Percentiles rank a stretch among this genome's conserved stretches.
Evolutionary conservation across 768 basidiomycete species (phyloP).

Genomic region (Fomitopsis pulvina): DNA sequence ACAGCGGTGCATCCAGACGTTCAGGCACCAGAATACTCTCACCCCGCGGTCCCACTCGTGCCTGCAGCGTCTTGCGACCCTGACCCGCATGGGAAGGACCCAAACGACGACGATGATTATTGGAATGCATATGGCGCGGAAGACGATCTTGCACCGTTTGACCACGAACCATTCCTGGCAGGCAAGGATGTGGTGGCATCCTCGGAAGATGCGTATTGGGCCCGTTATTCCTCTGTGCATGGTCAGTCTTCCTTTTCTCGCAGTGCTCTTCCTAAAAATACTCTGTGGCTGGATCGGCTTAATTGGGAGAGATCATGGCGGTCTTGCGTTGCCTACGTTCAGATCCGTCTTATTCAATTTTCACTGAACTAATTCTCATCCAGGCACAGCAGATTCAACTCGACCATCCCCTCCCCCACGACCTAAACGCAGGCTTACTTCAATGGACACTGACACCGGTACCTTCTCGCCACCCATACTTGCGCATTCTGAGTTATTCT

Average conservation of each 20-base stretch:
- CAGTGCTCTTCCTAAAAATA: neutral
- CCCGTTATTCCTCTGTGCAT: constrained; percentile 62
- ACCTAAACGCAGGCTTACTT: constrained; percentile 22
- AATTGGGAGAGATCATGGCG: too few species aligned
- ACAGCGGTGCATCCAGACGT: constrained; percentile 14
- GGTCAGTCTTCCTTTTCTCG: constrained; percentile 33
- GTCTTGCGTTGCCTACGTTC: too few species aligned
- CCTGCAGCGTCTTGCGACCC: constrained; percentile 1
- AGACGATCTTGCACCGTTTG: constrained; percentile 22
- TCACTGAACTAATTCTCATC: constrained; percentile 3
- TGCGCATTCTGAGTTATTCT: constrained; percentile 11
- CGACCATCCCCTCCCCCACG: constrained; percentile 43
- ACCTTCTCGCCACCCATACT: constrained; percentile 19
- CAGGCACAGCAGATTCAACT: constrained; percentile 71
- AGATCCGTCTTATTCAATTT: too few species aligned
- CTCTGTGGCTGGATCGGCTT: too few species aligned
- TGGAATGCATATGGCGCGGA: constrained; percentile 58
- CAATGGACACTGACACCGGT: constrained; percentile 10
- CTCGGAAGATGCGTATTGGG: constrained; percentile 69
- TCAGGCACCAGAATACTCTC: constrained; percentile 15
- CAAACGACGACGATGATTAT: constrained; percentile 49
- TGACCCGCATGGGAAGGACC: constrained; percentile 21
- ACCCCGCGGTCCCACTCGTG: constrained; percentile 1
- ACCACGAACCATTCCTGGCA: constrained; percentile 15
- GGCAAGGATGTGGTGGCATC: constrained; percentile 21